These are phyloP conservation scores for Coprinopsis cinerea DNA, from an alignment of 768 basidiomycete species.

Conservation along the genomic window DNA sequence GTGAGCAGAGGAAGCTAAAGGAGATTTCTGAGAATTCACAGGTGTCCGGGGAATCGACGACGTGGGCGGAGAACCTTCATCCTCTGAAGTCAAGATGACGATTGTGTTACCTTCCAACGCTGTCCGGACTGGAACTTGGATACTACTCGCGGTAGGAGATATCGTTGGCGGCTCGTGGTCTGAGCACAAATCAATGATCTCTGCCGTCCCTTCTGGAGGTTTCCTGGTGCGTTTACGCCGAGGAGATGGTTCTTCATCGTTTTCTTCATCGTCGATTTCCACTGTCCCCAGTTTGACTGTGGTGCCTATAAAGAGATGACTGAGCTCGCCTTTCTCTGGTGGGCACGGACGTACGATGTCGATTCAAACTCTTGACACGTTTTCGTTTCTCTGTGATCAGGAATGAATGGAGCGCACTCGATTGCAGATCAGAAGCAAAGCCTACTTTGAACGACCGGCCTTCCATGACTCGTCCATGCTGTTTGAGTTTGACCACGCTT, in stretches of 20 bases:
- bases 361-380: background rate
- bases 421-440: no score
- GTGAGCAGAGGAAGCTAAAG: no score
- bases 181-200: constrained; percentile 22
- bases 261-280: constrained; percentile 14
- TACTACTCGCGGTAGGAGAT: constrained; percentile 1
- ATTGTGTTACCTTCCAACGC: constrained; percentile 8
- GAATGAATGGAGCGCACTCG: no score
- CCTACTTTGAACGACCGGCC: no score
- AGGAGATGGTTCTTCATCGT: background rate
- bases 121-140: background rate
- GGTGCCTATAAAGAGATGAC: constrained; percentile 2
- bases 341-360: background rate
- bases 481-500: no score
- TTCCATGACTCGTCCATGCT: no score
- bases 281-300: constrained; percentile 5
- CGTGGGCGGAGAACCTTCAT: constrained; percentile 12
- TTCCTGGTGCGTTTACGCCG: constrained; percentile 9
- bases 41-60: no score
- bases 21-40: no score
- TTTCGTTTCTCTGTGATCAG: background rate
- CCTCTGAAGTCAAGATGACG: constrained; percentile 15
- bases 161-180: constrained; percentile 11
- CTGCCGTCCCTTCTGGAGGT: background rate
- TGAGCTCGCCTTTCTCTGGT: background rate